Conservation (phyloP, 78 protist species). For the Protostelium mycophagum region DNA sequence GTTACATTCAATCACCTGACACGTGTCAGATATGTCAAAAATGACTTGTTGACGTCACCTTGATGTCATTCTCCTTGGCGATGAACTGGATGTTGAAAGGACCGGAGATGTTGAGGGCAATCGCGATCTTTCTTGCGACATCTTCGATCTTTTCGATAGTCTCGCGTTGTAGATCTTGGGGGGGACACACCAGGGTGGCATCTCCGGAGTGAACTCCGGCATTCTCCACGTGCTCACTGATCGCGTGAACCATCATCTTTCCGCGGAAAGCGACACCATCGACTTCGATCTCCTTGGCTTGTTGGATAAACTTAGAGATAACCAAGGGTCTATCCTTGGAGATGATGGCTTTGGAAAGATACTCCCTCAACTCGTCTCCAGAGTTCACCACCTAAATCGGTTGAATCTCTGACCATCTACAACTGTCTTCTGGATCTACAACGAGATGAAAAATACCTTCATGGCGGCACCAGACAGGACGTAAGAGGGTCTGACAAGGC, state of each 20-base stretch:
- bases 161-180: slow-evolving; percentile 77
- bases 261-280: slow-evolving; percentile 93
- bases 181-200: slow-evolving; percentile 94
- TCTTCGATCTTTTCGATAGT: slow-evolving; percentile 55
- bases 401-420: no score
- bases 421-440: no score
- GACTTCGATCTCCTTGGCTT: slow-evolving; percentile 95
- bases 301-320: slow-evolving; percentile 86
- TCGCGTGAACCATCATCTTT: slow-evolving; percentile 77
- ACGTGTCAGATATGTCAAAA: no score
- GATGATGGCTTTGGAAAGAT: slow-evolving; percentile 79
- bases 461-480: slow-evolving; percentile 95
- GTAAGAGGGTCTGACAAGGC: slow-evolving; percentile 94
- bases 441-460: slow-evolving; percentile 28
- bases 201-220: slow-evolving; percentile 99
- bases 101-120: slow-evolving; percentile 84
- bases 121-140: slow-evolving; percentile 65
- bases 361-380: slow-evolving; percentile 68
- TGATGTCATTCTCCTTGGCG: slow-evolving; percentile 85
- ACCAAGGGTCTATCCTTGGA: slow-evolving; percentile 86
- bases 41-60: no score
- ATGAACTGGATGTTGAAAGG: slow-evolving; percentile 97
- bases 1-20: slow-evolving; percentile 95
- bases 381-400: slow-evolving; percentile 64
- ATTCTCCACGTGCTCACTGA: slow-evolving; percentile 97